A percentile compares a stretch with the other conserved stretches of the same genome.
Conservation (phyloP, 2,329 filamentous ascomycete species). For the Aspergillus viridinutans region DNA sequence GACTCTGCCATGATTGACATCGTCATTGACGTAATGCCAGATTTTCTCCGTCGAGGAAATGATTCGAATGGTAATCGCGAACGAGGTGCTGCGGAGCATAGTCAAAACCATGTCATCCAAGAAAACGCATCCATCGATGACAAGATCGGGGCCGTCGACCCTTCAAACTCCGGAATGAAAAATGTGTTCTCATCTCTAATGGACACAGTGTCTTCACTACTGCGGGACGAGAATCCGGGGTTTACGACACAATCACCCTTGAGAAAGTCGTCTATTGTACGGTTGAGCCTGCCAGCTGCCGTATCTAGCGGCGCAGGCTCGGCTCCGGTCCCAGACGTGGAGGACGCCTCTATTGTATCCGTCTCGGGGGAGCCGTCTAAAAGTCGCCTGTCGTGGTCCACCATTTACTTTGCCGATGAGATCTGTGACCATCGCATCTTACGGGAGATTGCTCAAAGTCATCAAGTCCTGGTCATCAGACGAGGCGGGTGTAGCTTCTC, state of each 20-base stretch:
- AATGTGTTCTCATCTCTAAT: constrained; percentile 45
- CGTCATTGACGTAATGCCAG: constrained; percentile 55
- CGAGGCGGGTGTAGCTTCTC: constrained; percentile 82
- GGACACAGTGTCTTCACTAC: constrained; percentile 48
- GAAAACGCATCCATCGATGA: constrained; percentile 20
- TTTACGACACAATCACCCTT: constrained; percentile 27
- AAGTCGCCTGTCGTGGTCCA: constrained; percentile 61
- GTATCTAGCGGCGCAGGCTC: constrained; percentile 53
- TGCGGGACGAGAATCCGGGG: constrained; percentile 41
- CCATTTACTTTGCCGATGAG: constrained; percentile 66
- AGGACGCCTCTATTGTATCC: constrained; percentile 46
- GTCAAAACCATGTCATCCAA: constrained; percentile 16
- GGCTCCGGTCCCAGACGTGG: constrained; percentile 64
- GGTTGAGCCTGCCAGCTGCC: constrained; percentile 45
- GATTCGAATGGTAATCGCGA: constrained; percentile 27
- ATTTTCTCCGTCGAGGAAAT: constrained; percentile 30
- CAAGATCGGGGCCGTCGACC: constrained; percentile 22
- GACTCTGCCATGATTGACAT: constrained; percentile 71
- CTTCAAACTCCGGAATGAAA: constrained; percentile 34
- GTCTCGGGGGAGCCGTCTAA: constrained; percentile 37
- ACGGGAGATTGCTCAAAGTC: constrained; percentile 45
- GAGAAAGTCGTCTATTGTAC: constrained; percentile 28
- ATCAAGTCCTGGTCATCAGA: constrained; percentile 77
- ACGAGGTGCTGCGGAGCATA: constrained; percentile 19
- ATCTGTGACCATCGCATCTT: constrained; percentile 59